phyloP scores from a whole-genome alignment of 2,329 filamentous ascomycete genomes.

The Chaetomium sp. region DNA sequence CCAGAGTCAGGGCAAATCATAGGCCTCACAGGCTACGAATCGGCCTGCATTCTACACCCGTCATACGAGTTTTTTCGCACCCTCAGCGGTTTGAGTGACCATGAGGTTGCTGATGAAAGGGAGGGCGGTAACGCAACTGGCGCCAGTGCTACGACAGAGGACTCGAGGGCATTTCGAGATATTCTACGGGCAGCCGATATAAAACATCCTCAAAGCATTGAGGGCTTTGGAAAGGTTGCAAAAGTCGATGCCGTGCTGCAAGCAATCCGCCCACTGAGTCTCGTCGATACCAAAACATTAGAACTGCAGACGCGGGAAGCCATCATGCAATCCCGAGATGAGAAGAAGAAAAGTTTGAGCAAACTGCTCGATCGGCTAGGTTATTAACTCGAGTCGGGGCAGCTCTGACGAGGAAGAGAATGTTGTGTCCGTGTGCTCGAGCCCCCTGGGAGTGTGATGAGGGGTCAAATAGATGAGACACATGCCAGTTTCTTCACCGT shows the following conservation, averaged over 20 bases:
- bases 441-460: too few relatives aligned
- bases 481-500: too few relatives aligned
- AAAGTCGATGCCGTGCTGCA: conserved; percentile 8
- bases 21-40: conserved; percentile 22
- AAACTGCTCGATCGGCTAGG: conserved; percentile 7
- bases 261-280: conserved; percentile 9
- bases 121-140: conserved; percentile 11
- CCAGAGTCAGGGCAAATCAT: conserved; percentile 24
- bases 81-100: conserved; percentile 8
- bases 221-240: conserved; percentile 3
- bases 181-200: conserved; percentile 11
- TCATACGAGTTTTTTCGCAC: conserved; percentile 16
- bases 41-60: conserved; percentile 12
- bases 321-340: neutral
- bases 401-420: too few relatives aligned
- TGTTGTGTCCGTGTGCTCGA: too few relatives aligned
- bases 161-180: conserved; percentile 14
- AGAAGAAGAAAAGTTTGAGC: conserved; percentile 4
- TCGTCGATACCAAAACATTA: conserved; percentile 14
- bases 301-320: conserved; percentile 8
- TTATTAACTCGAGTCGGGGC: neutral
- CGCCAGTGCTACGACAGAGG: too few relatives aligned
- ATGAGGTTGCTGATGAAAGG: neutral
- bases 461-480: too few relatives aligned
- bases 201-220: conserved; percentile 9